Evolutionary conservation across 2,329 filamentous ascomycete species (phyloP).

Genomic region (Fusarium chuoi): DNA sequence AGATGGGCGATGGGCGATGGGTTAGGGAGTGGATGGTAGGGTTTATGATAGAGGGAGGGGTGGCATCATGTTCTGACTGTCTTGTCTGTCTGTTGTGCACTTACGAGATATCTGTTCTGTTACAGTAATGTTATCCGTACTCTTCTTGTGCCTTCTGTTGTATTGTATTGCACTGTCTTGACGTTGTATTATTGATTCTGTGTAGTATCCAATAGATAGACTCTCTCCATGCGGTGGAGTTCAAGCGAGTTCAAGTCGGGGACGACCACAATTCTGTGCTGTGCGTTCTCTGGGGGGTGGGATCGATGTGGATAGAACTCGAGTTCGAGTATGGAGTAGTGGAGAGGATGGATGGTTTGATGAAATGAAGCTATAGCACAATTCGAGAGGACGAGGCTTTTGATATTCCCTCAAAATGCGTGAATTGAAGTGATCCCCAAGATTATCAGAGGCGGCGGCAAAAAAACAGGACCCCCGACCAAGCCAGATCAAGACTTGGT

Average conservation of each 20-base stretch:
- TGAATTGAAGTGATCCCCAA: slow-evolving; percentile 15
- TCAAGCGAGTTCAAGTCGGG: slow-evolving; percentile 10
- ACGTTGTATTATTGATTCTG: not conserved
- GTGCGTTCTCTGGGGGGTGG: slow-evolving; percentile 20
- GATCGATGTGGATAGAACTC: slow-evolving; percentile 11
- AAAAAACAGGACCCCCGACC: slow-evolving; percentile 1
- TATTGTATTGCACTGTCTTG: not conserved
- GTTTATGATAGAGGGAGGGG: slow-evolving; percentile 6
- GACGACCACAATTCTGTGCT: slow-evolving; percentile 6
- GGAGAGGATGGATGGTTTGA: not conserved
- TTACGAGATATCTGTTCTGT: slow-evolving; percentile 14
- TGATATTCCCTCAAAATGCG: slow-evolving; percentile 19
- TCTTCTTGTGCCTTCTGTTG: not conserved
- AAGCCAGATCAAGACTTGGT: slow-evolving; percentile 18
- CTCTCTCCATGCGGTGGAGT: slow-evolving; percentile 5
- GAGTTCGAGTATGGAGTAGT: slow-evolving; percentile 5
- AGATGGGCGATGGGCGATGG: not conserved
- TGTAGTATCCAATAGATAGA: slow-evolving; percentile 6
- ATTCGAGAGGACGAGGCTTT: slow-evolving; percentile 16
- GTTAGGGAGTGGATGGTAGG: slow-evolving; percentile 25
- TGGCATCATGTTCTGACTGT: slow-evolving; percentile 30
- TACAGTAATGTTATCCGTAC: not conserved
- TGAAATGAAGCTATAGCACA: not conserved
- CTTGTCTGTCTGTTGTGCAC: slow-evolving; percentile 10
- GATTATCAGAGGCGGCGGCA: slow-evolving; percentile 24